Percentiles rank a stretch among this genome's conserved stretches.
Evolutionary conservation across 805 yeast genomes (phyloP).

Genomic region (Candida maesae): DNA sequence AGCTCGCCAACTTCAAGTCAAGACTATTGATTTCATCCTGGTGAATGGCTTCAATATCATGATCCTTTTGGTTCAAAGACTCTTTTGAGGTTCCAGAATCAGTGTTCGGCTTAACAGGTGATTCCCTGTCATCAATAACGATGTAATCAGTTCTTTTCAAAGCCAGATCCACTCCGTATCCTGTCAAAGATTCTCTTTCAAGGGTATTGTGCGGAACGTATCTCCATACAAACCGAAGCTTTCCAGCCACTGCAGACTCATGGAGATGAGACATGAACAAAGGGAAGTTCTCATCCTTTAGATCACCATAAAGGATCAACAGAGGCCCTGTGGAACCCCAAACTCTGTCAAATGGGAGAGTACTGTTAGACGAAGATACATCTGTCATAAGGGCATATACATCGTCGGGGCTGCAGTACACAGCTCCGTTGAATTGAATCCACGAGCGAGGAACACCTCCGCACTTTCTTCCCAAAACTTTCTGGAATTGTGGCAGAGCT

Average conservation of each 20-base stretch:
- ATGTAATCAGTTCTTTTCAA: constrained; percentile 65
- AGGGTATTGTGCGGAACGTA: constrained; percentile 42
- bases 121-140: constrained; percentile 61
- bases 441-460: constrained; percentile 38
- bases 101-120: too few species aligned
- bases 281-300: constrained; percentile 44
- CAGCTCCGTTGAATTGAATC: constrained; percentile 46
- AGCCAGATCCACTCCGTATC: constrained; percentile 65
- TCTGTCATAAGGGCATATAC: constrained; percentile 73
- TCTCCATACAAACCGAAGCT: constrained; percentile 73
- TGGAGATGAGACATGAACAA: constrained; percentile 56
- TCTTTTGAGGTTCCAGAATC: too few species aligned
- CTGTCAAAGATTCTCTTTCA: constrained; percentile 37
- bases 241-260: constrained; percentile 58
- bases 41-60: constrained; percentile 30
- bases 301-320: constrained; percentile 65
- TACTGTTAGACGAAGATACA: constrained; percentile 16
- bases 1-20: constrained; percentile 39
- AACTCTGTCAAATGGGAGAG: constrained; percentile 55
- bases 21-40: constrained; percentile 33
- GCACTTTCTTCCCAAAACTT: constrained; percentile 22
- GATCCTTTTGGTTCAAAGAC: too few species aligned
- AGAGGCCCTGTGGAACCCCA: constrained; percentile 55
- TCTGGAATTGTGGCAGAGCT: constrained; percentile 28
- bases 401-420: constrained; percentile 66